Conservation (phyloP, 2,329 filamentous ascomycete species). For the Bipolaris bicolor region DNA sequence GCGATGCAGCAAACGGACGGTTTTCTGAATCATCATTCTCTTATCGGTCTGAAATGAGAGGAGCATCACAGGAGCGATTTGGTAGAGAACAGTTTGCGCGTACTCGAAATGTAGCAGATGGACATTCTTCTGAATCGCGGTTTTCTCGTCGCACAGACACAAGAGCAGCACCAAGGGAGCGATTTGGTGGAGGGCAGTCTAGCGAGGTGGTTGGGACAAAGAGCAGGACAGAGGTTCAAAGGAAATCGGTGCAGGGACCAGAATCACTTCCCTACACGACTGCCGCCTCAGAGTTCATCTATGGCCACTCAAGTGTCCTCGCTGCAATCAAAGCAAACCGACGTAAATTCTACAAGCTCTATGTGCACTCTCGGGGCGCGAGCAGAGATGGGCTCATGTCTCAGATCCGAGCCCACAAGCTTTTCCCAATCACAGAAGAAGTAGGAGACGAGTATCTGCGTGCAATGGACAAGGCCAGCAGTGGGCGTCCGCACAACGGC, state of each 20-base stretch:
- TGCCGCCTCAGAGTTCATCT: conserved; percentile 88
- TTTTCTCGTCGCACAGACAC: conserved; percentile 11
- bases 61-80: conserved; percentile 1
- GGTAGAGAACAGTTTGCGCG: neutral
- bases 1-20: neutral
- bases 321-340: conserved; percentile 73
- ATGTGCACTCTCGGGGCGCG: conserved; percentile 59
- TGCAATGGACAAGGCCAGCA: conserved; percentile 82
- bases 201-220: neutral
- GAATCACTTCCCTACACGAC: conserved; percentile 73
- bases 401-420: conserved; percentile 23
- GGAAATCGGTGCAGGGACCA: conserved; percentile 3
- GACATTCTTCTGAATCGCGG: neutral
- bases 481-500: conserved; percentile 86
- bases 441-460: conserved; percentile 68
- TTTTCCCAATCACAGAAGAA: conserved; percentile 48
- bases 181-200: neutral
- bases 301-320: conserved; percentile 80
- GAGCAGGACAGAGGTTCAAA: neutral
- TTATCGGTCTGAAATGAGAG: conserved; percentile 10
- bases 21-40: conserved; percentile 1
- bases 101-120: neutral
- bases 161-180: conserved; percentile 4
- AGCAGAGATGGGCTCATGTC: conserved; percentile 30
- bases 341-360: conserved; percentile 82